phyloP scores from a whole-genome alignment of 1,284 basidiomycete species.

The Cryptococcus floricola region DNA sequence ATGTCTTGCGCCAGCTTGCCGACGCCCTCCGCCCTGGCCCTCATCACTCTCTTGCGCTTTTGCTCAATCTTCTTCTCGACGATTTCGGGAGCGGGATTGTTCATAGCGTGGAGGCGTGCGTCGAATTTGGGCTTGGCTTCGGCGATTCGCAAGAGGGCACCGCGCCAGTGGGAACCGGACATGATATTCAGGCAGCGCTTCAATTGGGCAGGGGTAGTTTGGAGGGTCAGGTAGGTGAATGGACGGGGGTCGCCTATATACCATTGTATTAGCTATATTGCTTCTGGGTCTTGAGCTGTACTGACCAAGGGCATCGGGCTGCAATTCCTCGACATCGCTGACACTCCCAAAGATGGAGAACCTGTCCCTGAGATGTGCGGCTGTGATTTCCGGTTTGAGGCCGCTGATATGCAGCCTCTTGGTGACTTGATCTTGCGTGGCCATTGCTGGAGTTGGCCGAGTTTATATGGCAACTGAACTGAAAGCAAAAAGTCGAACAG shows the following conservation, averaged over 20 bases:
- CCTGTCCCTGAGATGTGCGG: constrained; percentile 42
- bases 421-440: constrained; percentile 14
- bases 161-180: constrained; percentile 47
- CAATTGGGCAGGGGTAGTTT: constrained; percentile 40
- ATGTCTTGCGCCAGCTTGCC: constrained; percentile 46
- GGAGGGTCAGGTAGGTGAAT: constrained; percentile 44
- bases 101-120: constrained; percentile 9
- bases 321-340: constrained; percentile 35
- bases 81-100: constrained; percentile 18
- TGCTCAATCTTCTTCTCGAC: constrained; percentile 21
- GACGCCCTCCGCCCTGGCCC: constrained; percentile 26
- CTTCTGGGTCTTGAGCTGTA: background rate
- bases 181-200: constrained; percentile 48
- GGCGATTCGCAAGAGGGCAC: constrained; percentile 41
- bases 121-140: constrained; percentile 40
- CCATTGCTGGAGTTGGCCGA: background rate
- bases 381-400: constrained; percentile 42
- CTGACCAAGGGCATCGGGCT: constrained; percentile 42
- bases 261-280: background rate
- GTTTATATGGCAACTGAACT: background rate
- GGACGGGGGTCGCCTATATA: constrained; percentile 37
- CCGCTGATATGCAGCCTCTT: constrained; percentile 46
- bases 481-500: background rate
- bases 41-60: constrained; percentile 25
- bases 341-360: constrained; percentile 45